Base-by-base conservation (phyloP, 1,284 basidiomycete genomes). In the Microbotryum intermedium region DNA sequence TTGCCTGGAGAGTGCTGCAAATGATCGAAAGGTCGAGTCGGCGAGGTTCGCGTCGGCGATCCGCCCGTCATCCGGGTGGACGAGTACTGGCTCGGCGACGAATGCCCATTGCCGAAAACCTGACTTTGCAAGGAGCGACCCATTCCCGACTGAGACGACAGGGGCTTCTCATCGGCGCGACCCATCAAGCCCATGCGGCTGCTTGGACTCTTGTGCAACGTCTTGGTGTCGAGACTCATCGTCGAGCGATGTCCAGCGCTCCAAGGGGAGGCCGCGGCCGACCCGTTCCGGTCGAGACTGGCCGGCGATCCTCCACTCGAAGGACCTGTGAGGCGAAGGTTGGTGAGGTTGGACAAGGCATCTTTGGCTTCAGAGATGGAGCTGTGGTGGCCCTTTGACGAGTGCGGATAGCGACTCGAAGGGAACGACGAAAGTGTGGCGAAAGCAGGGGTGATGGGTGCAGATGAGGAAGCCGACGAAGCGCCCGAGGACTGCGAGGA, bases 401-500 rank as follows among this genome's bases (percentile, higher is more conserved):
- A 46, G 26, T n/a, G 46, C 25, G 44, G 34, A 20, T 51, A 46
- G 5, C 42, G 42, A 10, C 42, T 23, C 21, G 61, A 57, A 6
- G 64, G n/a, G 46, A 61, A 64, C 8, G 61, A 48, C 4, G 54
- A 42, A 2, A 34, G 8, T 4, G 59, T 39, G 2, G 58, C 29
- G 46, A 66, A 55, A 10, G 65, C 61, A 20, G 65, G 65, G 4
- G 65, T 66, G 39, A 25, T 55, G 46, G 11, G 64, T 52, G 9
- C 54, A 39, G 16, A 52, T 30, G 5, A 45, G 47, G 28, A 16
- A 13, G 55, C 34, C 10, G 60, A 59, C 1, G 60, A 61, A 13
- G 58, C 50, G 59, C 52, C 55, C 18, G 60, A 56, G 21, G 60
- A 66, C 28, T 60, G 49, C 53, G 65, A 66, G 1, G 65, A 66